Percentiles rank a stretch among this genome's conserved stretches.
These are phyloP conservation scores for Phoenix dactylifera DNA, from an alignment of 176 grass and related monocot genomes.

Conservation along the genomic window DNA sequence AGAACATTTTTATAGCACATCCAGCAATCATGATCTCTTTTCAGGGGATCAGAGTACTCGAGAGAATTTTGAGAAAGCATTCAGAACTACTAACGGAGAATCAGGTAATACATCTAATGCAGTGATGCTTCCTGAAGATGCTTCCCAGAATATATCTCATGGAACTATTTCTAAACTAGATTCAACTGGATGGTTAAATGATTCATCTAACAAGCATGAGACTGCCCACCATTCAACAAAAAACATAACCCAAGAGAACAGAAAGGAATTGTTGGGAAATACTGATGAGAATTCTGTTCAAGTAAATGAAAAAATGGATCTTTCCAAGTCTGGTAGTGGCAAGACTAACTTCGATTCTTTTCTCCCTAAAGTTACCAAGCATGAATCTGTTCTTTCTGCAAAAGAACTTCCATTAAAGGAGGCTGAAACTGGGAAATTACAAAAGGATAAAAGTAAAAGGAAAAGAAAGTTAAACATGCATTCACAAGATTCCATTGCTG, in stretches of 20 bases:
- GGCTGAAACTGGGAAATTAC: constrained; percentile 26
- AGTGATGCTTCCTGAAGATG: not conserved
- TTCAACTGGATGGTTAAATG: no score
- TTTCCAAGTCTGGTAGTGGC: constrained; percentile 13
- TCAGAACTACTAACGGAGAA: not conserved
- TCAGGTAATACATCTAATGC: not conserved
- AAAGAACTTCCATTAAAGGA: constrained; percentile 16
- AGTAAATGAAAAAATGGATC: not conserved
- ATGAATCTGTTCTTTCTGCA: constrained; percentile 23
- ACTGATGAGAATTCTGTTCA: constrained; percentile 8
- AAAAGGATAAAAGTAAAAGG: constrained; percentile 32
- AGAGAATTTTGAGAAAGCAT: not conserved
- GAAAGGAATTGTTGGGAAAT: not conserved
- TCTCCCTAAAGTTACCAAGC: constrained; percentile 6
- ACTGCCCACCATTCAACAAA: not conserved
- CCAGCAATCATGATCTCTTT: not conserved
- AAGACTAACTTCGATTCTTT: constrained; percentile 43
- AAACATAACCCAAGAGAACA: not conserved
- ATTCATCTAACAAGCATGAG: not conserved
- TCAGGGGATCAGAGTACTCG: no score
- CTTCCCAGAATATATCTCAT: not conserved
- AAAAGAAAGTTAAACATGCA: constrained; percentile 35
- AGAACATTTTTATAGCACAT: not conserved
- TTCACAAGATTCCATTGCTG: constrained; percentile 8
- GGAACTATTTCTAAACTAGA: no score